Evolutionary conservation across 345 rosid species (phyloP).

Genomic region (Heritiera fomes): DNA sequence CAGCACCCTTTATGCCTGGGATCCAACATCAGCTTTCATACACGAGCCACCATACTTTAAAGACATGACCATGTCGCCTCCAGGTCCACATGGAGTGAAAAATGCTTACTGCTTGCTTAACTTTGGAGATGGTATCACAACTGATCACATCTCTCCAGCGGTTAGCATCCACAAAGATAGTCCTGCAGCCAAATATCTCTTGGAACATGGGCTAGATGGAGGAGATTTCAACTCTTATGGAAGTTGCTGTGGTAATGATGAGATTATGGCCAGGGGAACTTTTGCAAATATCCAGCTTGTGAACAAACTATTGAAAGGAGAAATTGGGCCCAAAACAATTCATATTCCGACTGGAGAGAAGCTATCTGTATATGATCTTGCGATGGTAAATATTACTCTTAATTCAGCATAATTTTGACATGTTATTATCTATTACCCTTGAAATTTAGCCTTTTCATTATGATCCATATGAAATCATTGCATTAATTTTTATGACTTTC

Average conservation of each 20-base stretch:
- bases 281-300: slow-evolving; percentile 82
- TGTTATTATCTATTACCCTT: neutral
- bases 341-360: slow-evolving; percentile 81
- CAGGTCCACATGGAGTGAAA: slow-evolving; percentile 76
- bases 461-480: neutral
- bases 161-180: slow-evolving; percentile 93
- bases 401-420: neutral
- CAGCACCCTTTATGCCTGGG: slow-evolving; percentile 73
- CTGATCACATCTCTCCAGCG: slow-evolving; percentile 94
- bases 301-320: slow-evolving; percentile 79
- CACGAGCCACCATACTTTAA: slow-evolving; percentile 93
- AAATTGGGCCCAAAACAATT: slow-evolving; percentile 86
- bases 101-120: slow-evolving; percentile 86
- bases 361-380: slow-evolving; percentile 76
- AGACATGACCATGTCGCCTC: slow-evolving; percentile 90
- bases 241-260: slow-evolving; percentile 87
- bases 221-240: slow-evolving; percentile 88
- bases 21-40: slow-evolving; percentile 73
- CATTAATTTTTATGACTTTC: neutral
- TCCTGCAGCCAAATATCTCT: slow-evolving; percentile 80
- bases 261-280: slow-evolving; percentile 86
- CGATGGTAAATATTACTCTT: slow-evolving; percentile 56
- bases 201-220: slow-evolving; percentile 80
- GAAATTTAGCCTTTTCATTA: neutral
- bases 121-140: slow-evolving; percentile 88